Conservation (phyloP, 495 filamentous ascomycete species). For the Elasticomyces elasticus region DNA sequence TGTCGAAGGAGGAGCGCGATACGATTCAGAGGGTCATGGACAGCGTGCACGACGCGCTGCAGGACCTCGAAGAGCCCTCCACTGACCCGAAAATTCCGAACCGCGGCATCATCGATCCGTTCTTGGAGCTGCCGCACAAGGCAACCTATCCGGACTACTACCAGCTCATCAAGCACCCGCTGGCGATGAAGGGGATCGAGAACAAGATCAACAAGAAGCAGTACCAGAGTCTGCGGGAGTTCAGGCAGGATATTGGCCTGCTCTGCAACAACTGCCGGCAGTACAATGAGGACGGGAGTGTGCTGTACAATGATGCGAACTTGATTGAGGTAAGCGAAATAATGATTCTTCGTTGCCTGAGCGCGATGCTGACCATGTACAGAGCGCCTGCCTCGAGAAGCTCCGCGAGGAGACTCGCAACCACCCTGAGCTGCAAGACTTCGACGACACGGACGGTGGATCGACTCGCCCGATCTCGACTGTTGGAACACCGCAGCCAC, state of each 20-base stretch:
- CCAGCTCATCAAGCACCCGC: conserved; percentile 78
- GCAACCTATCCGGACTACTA: conserved; percentile 88
- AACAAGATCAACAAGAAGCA: conserved; percentile 90
- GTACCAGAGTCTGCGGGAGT: conserved; percentile 68
- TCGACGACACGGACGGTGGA: conserved; percentile 55
- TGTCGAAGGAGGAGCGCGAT: conserved; percentile 43
- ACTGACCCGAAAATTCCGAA: conserved; percentile 51
- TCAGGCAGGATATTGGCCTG: conserved; percentile 69
- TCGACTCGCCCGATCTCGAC: conserved; percentile 58
- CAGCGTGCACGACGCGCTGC: conserved; percentile 64
- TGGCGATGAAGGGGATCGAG: conserved; percentile 86
- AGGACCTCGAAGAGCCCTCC: conserved; percentile 58
- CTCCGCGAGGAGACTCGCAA: conserved; percentile 59
- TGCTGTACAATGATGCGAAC: conserved; percentile 85
- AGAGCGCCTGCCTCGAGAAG: conserved; percentile 47
- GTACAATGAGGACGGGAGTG: conserved; percentile 90
- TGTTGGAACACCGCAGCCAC: conserved; percentile 52
- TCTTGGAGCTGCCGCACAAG: conserved; percentile 83
- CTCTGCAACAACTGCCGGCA: conserved; percentile 85
- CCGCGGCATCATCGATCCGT: conserved; percentile 84
- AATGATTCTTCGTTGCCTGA: not conserved
- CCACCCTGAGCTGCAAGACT: conserved; percentile 63
- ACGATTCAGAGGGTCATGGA: conserved; percentile 66
- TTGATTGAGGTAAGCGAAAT: conserved; percentile 68
- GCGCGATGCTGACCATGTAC: conserved; percentile 24